Evolutionary conservation across 2,329 filamentous ascomycete species (phyloP), one percentile per base, ranked within the genome.

Genomic region (Diaporthe eres): DNA sequence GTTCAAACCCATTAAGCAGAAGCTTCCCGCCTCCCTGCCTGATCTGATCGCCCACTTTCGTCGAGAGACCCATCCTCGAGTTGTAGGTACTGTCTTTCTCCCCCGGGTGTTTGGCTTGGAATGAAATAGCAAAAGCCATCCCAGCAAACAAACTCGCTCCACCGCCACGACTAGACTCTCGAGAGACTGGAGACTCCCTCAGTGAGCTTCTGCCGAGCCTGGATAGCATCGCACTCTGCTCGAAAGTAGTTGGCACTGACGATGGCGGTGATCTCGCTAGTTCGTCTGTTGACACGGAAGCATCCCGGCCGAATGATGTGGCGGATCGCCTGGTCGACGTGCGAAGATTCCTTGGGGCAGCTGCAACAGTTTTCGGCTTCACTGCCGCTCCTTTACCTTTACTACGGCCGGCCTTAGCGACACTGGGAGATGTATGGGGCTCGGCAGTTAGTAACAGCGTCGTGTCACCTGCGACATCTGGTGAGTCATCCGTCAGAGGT

Each of bases 81-180:
- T 80, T 81, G 63, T 82, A 84, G 12, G 91, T 90, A 25, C 91
- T 88, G 12, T 85, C 85, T 22, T 87, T 88, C 71, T 91, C 88
- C 1, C 90, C 87, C 2, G 87, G 86, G 55, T 86, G 85, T 39
- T 84, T 85, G 0, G 85, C 83, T 79, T 88, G 88, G 77, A 95
- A 94, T 0, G 95, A 96, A 15, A 98, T 90, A 0, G 95, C 95
- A 83, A 98, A 98, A 0, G 91, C 92, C 95, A 98, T 98, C 57
- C 92, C 92, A 1, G 89, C 85, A 80, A 98, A 98, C 0, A 97
- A 77, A 13, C 75, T 80, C 37, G 28, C 37, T 22, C 78, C 71
- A 49, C 77, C 51, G 17, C 17, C 60, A 47, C 78, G 75, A 44
- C 55, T 65, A 51, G 67, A 57, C 25, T 73, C 74, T 28, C 76